Percentiles rank a stretch among this genome's conserved stretches.
Conservation (phyloP, 192 early-diverging fungal species). For the Thoreauomyces humboldtii region DNA sequence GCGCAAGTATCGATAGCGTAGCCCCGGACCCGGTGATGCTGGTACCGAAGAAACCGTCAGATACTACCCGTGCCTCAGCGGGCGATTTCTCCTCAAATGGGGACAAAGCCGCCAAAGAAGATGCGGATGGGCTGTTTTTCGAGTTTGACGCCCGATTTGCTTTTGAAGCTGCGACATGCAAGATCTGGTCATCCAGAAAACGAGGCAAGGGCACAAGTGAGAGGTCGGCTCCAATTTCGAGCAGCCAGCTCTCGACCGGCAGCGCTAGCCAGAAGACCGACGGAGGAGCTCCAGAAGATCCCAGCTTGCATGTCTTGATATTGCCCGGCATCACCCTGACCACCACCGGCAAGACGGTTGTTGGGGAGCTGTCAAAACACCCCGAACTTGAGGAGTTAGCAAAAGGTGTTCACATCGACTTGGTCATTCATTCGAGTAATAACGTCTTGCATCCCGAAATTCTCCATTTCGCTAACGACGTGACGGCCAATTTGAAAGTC, state of each 20-base stretch:
- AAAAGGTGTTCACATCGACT: constrained; percentile 55
- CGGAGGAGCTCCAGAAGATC: constrained; percentile 17
- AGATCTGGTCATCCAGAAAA: constrained; percentile 24
- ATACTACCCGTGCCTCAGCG: neutral
- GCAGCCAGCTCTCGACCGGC: constrained; percentile 20
- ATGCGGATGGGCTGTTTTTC: constrained; percentile 14
- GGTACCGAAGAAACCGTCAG: neutral
- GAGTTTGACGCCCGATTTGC: constrained; percentile 30
- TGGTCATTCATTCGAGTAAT: constrained; percentile 66
- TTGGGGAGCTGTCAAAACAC: constrained; percentile 13
- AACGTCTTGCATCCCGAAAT: constrained; percentile 71
- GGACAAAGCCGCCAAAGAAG: neutral
- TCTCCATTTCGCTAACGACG: constrained; percentile 67
- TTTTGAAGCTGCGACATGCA: constrained; percentile 36
- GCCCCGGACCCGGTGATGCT: neutral
- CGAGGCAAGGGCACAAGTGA: neutral
- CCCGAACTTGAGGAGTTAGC: neutral
- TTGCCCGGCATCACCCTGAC: constrained; percentile 37
- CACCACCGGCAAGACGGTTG: constrained; percentile 33
- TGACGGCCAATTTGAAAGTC: constrained; percentile 61
- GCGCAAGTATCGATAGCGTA: neutral
- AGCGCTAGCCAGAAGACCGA: constrained; percentile 18
- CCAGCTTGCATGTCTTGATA: constrained; percentile 27
- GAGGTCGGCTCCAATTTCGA: constrained; percentile 7
- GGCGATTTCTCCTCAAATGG: neutral